Evolutionary conservation across 768 basidiomycete species (phyloP).

Genomic region (Cyclocybe aegerita): DNA sequence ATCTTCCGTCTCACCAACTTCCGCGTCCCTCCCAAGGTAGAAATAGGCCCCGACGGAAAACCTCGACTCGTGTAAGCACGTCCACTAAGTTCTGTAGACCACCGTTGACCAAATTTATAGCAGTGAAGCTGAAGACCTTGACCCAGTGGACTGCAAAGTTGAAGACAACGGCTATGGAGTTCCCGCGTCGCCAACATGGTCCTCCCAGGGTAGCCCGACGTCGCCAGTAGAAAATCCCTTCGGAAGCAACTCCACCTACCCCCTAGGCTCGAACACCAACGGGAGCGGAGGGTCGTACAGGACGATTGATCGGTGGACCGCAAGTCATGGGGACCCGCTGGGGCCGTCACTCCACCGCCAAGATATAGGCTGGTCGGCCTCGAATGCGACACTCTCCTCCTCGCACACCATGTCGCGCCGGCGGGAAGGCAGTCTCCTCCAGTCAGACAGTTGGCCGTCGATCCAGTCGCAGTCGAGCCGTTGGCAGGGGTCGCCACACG

Average conservation of each 20-base stretch:
- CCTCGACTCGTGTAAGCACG: constrained; percentile 58
- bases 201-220: constrained; percentile 29
- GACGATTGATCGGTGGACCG: constrained; percentile 28
- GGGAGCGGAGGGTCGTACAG: constrained; percentile 20
- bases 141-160: constrained; percentile 45
- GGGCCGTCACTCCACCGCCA: constrained; percentile 25
- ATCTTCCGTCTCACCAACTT: constrained; percentile 82
- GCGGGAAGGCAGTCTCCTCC: constrained; percentile 28
- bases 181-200: constrained; percentile 37
- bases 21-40: constrained; percentile 79
- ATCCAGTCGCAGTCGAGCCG: constrained; percentile 34
- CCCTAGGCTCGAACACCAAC: constrained; percentile 22
- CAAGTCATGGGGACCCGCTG: constrained; percentile 25
- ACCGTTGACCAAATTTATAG: constrained; percentile 20
- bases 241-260: constrained; percentile 29
- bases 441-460: constrained; percentile 36
- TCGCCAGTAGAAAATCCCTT: constrained; percentile 37
- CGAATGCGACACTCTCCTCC: constrained; percentile 16
- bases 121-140: constrained; percentile 45
- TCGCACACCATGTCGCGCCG: constrained; percentile 27
- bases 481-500: constrained; percentile 38
- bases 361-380: constrained; percentile 22
- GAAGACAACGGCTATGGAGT: constrained; percentile 46
- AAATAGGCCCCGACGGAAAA: constrained; percentile 69
- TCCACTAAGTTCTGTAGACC: background rate